Conservation (phyloP, 768 basidiomycete species). For the Mycena leptocephala region DNA sequence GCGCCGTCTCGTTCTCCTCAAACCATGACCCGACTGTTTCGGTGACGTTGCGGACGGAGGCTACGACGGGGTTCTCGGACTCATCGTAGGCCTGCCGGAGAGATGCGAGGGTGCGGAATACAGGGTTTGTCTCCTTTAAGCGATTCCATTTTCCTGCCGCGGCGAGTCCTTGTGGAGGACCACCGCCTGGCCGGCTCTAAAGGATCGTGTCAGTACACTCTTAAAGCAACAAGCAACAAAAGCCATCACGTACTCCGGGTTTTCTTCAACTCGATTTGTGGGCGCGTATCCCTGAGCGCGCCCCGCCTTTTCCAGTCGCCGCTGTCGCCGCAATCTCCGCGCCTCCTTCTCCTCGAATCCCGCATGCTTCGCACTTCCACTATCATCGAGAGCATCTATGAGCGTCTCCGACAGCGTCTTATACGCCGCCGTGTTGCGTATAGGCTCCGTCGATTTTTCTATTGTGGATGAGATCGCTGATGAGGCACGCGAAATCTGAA, state of each 20-base stretch:
- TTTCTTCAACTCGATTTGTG: slow-evolving; percentile 70
- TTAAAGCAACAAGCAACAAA: neutral
- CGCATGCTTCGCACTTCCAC: slow-evolving; percentile 93
- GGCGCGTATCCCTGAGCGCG: slow-evolving; percentile 72
- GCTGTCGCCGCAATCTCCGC: slow-evolving; percentile 84
- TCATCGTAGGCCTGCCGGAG: slow-evolving; percentile 87
- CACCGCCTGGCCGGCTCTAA: slow-evolving; percentile 88
- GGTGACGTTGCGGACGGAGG: slow-evolving; percentile 87
- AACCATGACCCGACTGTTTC: slow-evolving; percentile 91
- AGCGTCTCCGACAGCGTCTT: slow-evolving; percentile 92
- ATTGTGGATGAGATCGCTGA: slow-evolving; percentile 90
- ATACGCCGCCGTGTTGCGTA: slow-evolving; percentile 96
- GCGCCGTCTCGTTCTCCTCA: slow-evolving; percentile 99
- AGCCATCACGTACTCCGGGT: slow-evolving; percentile 80
- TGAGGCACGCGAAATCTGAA: slow-evolving; percentile 88
- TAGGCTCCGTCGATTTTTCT: slow-evolving; percentile 93
- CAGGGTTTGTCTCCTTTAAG: slow-evolving; percentile 85
- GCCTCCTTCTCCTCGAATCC: slow-evolving; percentile 97
- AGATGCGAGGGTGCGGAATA: slow-evolving; percentile 72
- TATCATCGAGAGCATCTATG: slow-evolving; percentile 94
- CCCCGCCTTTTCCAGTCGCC: slow-evolving; percentile 89
- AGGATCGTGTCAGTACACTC: neutral
- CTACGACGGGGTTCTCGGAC: slow-evolving; percentile 92
- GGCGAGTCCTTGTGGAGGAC: slow-evolving; percentile 89
- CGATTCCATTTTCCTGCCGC: slow-evolving; percentile 86